Conservation (phyloP, 768 basidiomycete genomes). For the Tulasnella sp. region DNA sequence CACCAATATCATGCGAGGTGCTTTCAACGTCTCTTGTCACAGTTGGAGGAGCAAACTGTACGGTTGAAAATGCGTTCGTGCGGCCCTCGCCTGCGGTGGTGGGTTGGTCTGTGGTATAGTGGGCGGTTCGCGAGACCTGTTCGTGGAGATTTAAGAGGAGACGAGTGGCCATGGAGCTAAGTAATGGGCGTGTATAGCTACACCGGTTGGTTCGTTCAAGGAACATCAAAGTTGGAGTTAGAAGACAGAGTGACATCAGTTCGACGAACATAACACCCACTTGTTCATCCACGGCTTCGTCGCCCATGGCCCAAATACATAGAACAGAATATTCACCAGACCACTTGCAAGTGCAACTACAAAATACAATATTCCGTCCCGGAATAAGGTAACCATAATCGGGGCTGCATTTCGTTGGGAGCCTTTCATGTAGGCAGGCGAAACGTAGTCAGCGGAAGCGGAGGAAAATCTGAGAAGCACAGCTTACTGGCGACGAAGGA, state of each 20-base stretch:
- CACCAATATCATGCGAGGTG: background rate
- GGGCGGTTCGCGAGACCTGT: background rate
- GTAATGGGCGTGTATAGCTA: background rate
- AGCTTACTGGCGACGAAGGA: background rate
- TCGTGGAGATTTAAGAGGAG: background rate
- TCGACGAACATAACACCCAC: background rate
- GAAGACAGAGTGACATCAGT: background rate
- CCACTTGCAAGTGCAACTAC: background rate
- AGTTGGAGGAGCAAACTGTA: background rate
- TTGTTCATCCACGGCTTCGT: background rate
- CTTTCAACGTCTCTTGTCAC: background rate
- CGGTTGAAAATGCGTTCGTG: background rate
- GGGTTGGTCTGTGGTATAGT: background rate
- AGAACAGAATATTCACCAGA: background rate
- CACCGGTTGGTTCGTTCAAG: background rate
- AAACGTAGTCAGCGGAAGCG: background rate
- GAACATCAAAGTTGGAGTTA: background rate
- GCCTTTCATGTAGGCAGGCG: background rate
- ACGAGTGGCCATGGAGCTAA: conserved; percentile 16
- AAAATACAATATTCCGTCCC: background rate
- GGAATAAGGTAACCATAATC: background rate
- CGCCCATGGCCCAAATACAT: background rate
- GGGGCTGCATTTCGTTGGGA: background rate
- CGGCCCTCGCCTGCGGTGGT: background rate
- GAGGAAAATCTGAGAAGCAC: background rate